Evolutionary conservation across 2,329 filamentous ascomycete genomes (phyloP).

Genomic region (Pezicula rhizophila): DNA sequence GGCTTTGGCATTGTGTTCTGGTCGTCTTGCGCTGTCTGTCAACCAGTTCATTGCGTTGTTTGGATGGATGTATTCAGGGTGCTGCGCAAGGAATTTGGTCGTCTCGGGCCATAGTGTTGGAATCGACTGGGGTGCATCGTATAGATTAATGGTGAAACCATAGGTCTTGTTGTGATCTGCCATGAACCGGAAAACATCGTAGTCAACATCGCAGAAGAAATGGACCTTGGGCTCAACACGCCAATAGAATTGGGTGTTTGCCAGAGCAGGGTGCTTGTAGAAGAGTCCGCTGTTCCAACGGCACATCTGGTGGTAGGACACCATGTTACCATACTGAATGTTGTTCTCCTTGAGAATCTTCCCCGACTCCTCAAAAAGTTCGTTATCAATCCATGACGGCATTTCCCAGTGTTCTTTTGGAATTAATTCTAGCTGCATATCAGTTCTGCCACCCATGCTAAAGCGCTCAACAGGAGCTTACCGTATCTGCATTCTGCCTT

Average conservation of each 20-base stretch:
- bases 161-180: constrained; percentile 98
- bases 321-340: constrained; percentile 83
- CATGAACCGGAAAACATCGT: constrained; percentile 98
- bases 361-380: constrained; percentile 79
- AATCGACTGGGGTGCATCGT: constrained; percentile 83
- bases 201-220: constrained; percentile 98
- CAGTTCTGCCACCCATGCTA: constrained; percentile 2
- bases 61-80: constrained; percentile 72
- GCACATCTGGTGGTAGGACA: constrained; percentile 98
- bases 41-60: constrained; percentile 89
- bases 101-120: constrained; percentile 94
- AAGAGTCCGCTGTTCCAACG: constrained; percentile 98
- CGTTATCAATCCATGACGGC: constrained; percentile 85
- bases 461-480: constrained; percentile 33
- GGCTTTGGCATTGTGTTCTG: constrained; percentile 72
- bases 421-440: constrained; percentile 60
- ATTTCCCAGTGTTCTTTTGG: constrained; percentile 94
- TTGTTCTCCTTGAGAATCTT: constrained; percentile 75
- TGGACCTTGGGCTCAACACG: constrained; percentile 97
- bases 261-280: constrained; percentile 88
- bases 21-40: constrained; percentile 68
- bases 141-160: constrained; percentile 96
- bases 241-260: constrained; percentile 88
- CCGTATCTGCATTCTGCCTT: constrained; percentile 85
- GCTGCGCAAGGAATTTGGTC: constrained; percentile 77